Evolutionary conservation across 306 rosid species (phyloP).

Genomic region (Macrotyloma uniflorum): DNA sequence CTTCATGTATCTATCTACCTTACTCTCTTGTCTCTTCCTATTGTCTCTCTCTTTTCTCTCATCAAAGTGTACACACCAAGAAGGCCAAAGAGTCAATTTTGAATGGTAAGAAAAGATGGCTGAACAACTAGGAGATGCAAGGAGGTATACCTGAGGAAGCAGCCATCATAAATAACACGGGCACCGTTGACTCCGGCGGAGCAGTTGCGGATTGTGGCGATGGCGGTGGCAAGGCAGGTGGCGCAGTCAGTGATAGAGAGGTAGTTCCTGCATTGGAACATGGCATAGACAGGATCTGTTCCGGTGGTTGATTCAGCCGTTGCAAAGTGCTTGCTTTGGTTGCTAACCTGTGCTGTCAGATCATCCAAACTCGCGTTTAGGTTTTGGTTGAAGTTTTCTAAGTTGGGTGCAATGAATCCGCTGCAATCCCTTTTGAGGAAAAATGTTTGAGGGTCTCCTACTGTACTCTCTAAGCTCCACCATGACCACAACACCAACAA

Average conservation of each 20-base stretch:
- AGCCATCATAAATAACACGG: slow-evolving; percentile 63
- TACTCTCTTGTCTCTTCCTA: too few relatives aligned
- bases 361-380: slow-evolving; percentile 51
- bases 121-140: too few relatives aligned
- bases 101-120: too few relatives aligned
- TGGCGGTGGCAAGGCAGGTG: not conserved
- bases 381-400: slow-evolving; percentile 44
- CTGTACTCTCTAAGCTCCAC: not conserved
- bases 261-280: not conserved
- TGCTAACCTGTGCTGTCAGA: slow-evolving; percentile 35
- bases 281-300: not conserved
- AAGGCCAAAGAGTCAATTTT: too few relatives aligned
- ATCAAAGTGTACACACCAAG: too few relatives aligned
- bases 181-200: slow-evolving; percentile 54
- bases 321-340: slow-evolving; percentile 46
- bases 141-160: slow-evolving; percentile 60
- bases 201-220: not conserved
- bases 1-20: too few relatives aligned
- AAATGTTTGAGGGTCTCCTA: slow-evolving; percentile 50
- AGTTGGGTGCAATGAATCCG: slow-evolving; percentile 49
- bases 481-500: slow-evolving; percentile 27
- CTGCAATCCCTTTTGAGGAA: slow-evolving; percentile 64
- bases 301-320: slow-evolving; percentile 31
- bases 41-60: too few relatives aligned
- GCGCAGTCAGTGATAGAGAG: not conserved